Evolutionary conservation across 140 eudicot genomes (phyloP).

Genomic region (Erigeron philadelphicus): DNA sequence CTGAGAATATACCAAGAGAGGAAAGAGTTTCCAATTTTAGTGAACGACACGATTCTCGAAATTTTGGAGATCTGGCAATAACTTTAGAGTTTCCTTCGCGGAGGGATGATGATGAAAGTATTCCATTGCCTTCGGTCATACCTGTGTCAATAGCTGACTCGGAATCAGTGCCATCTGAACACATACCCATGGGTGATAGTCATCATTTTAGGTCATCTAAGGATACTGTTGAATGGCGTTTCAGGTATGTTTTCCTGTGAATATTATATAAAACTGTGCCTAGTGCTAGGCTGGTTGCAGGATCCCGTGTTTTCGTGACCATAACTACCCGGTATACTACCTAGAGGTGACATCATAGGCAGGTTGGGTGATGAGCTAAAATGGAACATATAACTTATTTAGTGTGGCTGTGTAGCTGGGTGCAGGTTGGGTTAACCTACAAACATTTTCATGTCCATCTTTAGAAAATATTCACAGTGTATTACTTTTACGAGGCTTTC

Average conservation of each 20-base stretch:
- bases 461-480: not conserved
- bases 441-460: not conserved
- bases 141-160: conserved; percentile 44
- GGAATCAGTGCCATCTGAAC: conserved; percentile 33
- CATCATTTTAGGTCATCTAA: conserved; percentile 47
- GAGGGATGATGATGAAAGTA: conserved; percentile 29
- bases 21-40: conserved; percentile 26
- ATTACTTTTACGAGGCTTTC: not conserved
- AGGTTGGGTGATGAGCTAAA: not conserved
- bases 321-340: not conserved
- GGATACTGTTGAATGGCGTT: conserved; percentile 51
- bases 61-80: conserved; percentile 48
- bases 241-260: conserved; percentile 47
- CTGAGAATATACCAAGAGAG: conserved; percentile 31
- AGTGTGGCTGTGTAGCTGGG: not conserved
- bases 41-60: conserved; percentile 35
- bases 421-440: not conserved
- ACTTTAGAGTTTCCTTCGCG: conserved; percentile 53
- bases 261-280: not conserved
- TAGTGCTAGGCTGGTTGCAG: conserved; percentile 1
- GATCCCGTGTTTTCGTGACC: not conserved
- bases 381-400: not conserved
- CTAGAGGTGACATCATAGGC: conserved; percentile 11
- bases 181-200: conserved; percentile 26
- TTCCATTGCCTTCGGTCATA: conserved; percentile 48